Evolutionary conservation across 805 yeast species (phyloP).

Genomic region (Gaillardinia entomophila): DNA sequence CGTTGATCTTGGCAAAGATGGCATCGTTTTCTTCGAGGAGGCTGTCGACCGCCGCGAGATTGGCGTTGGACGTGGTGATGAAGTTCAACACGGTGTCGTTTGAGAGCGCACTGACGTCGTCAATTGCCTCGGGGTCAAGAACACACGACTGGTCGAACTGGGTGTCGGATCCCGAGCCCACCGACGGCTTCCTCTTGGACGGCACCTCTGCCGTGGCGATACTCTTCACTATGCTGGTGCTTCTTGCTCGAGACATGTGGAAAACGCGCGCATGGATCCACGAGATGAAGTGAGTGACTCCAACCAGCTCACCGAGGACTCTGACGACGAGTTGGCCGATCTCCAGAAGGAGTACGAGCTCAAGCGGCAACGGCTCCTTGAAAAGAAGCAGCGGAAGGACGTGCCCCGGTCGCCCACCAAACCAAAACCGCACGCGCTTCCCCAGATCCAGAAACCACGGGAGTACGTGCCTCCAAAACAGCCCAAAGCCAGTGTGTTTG

Average conservation of each 20-base stretch:
- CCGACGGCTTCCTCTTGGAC: conserved; percentile 18
- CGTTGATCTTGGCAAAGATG: conserved; percentile 41
- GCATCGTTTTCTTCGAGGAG: conserved; percentile 42
- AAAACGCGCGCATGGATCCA: conserved; percentile 23
- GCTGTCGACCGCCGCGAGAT: conserved; percentile 12
- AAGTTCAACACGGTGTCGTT: conserved; percentile 30
- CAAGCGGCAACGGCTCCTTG: conserved; percentile 12
- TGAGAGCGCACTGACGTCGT: conserved; percentile 30
- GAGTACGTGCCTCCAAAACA: not conserved
- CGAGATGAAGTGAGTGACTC: conserved; percentile 17
- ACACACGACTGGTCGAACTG: conserved; percentile 38
- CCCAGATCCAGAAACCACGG: no score
- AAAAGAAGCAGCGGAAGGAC: conserved; percentile 7
- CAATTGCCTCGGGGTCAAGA: conserved; percentile 35
- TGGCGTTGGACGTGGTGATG: conserved; percentile 5
- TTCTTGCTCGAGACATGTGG: conserved; percentile 41
- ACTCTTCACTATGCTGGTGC: conserved; percentile 56
- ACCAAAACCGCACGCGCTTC: no score
- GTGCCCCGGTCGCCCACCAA: conserved; percentile 10
- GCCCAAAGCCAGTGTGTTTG: not conserved
- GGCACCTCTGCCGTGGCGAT: conserved; percentile 52
- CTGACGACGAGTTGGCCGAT: conserved; percentile 32
- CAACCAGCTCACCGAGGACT: conserved; percentile 31
- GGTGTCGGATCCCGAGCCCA: no score
- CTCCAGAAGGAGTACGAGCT: conserved; percentile 30